phyloP scores from a whole-genome alignment of 2,329 filamentous ascomycete species.

The Sordariomycetes sp. region DNA sequence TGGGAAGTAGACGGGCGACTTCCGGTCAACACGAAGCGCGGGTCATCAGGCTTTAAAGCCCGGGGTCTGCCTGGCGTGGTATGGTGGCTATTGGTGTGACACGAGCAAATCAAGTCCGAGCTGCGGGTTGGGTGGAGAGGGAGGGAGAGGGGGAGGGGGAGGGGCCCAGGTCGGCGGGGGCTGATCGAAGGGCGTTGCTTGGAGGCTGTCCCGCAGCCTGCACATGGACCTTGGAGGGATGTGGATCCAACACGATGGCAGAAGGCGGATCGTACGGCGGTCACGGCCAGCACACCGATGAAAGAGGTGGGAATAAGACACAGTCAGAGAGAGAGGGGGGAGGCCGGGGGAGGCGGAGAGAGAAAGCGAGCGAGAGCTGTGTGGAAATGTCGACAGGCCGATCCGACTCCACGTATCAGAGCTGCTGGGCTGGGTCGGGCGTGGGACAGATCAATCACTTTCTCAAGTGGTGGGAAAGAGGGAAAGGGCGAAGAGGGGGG shows the following conservation, averaged over 20 bases:
- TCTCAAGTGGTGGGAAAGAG: not conserved
- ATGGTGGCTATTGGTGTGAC: not conserved
- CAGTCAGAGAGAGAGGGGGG: too few relatives aligned
- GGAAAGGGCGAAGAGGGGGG: not conserved
- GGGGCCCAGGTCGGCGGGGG: not conserved
- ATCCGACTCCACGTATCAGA: not conserved
- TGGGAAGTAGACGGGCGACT: not conserved
- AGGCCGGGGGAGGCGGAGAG: too few relatives aligned
- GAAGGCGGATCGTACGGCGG: not conserved
- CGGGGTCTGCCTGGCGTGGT: not conserved
- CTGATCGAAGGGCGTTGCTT: not conserved
- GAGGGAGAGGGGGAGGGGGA: not conserved
- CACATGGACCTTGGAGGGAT: not conserved
- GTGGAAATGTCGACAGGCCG: not conserved
- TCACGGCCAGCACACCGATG: not conserved
- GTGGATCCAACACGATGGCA: not conserved
- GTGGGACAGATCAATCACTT: not conserved
- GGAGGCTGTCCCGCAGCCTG: not conserved
- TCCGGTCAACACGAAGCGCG: not conserved
- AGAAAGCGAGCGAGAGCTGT: not conserved
- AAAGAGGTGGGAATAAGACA: not conserved
- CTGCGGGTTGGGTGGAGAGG: not conserved
- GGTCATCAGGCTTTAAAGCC: not conserved
- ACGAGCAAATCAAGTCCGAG: not conserved
- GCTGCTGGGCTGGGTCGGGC: not conserved